phyloP scores from a whole-genome alignment of 2,329 filamentous ascomycete genomes.

The Mycosphaerella arachidis region DNA sequence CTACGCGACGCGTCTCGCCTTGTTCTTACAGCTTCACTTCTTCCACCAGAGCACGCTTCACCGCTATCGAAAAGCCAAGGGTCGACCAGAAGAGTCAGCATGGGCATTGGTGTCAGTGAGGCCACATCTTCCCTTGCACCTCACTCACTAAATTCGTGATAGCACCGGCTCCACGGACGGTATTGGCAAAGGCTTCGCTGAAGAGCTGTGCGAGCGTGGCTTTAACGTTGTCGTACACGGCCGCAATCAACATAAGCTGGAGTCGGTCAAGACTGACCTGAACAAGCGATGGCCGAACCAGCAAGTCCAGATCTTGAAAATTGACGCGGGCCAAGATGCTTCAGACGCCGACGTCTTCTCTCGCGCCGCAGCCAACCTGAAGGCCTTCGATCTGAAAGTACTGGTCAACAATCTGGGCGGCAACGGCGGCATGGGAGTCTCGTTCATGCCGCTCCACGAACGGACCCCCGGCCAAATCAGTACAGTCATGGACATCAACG shows the following conservation, averaged over 20 bases:
- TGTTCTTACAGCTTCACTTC: conserved; percentile 24
- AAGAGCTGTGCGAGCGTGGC: conserved; percentile 48
- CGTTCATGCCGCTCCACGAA: conserved; percentile 37
- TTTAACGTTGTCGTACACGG: conserved; percentile 58
- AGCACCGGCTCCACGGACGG: conserved; percentile 52
- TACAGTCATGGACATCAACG: conserved; percentile 46
- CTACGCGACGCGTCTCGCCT: neutral
- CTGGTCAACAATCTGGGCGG: conserved; percentile 57
- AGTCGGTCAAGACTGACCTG: conserved; percentile 40
- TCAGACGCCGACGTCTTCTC: conserved; percentile 42
- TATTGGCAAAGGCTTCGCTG: conserved; percentile 50
- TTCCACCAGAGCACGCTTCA: conserved; percentile 22
- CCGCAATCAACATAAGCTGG: conserved; percentile 49
- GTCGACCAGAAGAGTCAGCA: conserved; percentile 6
- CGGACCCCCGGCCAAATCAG: conserved; percentile 38
- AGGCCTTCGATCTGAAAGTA: conserved; percentile 45
- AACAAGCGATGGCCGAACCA: conserved; percentile 37
- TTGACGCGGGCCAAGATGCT: conserved; percentile 14
- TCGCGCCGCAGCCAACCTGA: conserved; percentile 20
- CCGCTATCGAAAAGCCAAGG: conserved; percentile 16
- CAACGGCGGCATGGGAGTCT: conserved; percentile 24
- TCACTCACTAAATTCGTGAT: neutral
- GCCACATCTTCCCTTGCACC: no score
- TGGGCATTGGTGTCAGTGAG: conserved; percentile 15
- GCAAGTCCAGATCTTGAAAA: conserved; percentile 36